phyloP scores from a whole-genome alignment of 306 rosid genomes.

The Rosa chinensis region DNA sequence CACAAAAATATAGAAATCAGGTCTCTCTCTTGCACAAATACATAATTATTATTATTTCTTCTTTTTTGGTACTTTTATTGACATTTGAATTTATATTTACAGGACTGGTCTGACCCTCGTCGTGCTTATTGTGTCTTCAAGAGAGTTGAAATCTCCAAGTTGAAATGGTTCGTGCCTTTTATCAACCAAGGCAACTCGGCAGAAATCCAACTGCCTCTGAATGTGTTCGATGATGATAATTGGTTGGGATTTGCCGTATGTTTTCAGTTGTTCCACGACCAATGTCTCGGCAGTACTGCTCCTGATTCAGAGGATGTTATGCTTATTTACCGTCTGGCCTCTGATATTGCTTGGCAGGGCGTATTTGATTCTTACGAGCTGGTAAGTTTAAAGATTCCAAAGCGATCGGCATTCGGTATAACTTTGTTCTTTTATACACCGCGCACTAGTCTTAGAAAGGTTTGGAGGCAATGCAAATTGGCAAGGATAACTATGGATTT shows the following conservation, averaged over 20 bases:
- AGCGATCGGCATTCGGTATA: background rate
- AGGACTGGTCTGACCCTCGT: background rate
- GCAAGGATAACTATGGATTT: background rate
- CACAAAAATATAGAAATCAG: background rate
- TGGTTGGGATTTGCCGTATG: constrained; percentile 16
- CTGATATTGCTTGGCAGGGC: background rate
- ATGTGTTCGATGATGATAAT: background rate
- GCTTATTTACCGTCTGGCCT: background rate
- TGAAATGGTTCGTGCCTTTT: background rate
- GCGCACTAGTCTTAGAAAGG: background rate
- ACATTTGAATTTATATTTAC: background rate
- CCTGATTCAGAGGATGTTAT: background rate
- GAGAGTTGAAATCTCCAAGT: background rate
- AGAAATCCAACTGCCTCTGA: constrained; percentile 3
- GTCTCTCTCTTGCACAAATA: background rate
- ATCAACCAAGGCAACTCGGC: background rate
- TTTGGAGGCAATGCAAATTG: background rate
- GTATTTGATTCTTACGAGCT: too few species aligned
- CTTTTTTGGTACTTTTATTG: too few species aligned
- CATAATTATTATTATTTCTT: too few species aligned
- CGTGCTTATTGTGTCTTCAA: background rate
- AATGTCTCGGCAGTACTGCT: background rate
- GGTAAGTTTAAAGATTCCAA: background rate
- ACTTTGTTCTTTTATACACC: background rate
- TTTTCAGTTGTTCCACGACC: background rate